Percentiles rank a stretch among this genome's conserved stretches.
Conservation (phyloP, 2,329 filamentous ascomycete genomes). For the Elsinoe batatas region DNA sequence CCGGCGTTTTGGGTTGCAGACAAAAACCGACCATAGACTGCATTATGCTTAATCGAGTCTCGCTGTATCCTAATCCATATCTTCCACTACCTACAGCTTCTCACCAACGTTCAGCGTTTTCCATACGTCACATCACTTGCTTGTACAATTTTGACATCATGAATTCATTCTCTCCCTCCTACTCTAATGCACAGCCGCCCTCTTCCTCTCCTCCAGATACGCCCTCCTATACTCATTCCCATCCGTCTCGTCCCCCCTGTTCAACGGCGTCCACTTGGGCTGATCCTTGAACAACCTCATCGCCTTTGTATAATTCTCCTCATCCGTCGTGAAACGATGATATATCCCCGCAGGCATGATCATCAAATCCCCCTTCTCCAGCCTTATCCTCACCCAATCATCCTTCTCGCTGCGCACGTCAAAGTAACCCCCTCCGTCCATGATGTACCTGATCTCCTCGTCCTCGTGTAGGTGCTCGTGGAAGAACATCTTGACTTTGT, state of each 20-base stretch:
- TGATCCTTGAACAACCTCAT: constrained; percentile 98
- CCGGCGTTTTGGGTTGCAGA: constrained; percentile 9
- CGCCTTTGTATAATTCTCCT: constrained; percentile 84
- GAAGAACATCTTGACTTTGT: constrained; percentile 91
- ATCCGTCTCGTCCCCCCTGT: constrained; percentile 69
- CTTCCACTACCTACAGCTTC: neutral
- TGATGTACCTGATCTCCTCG: constrained; percentile 93
- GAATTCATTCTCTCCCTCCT: neutral
- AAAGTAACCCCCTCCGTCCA: constrained; percentile 82
- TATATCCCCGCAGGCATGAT: constrained; percentile 93
- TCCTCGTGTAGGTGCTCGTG: constrained; percentile 94
- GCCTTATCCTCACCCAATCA: constrained; percentile 75
- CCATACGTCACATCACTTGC: too few relatives aligned
- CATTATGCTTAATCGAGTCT: constrained; percentile 10
- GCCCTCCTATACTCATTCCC: constrained; percentile 66
- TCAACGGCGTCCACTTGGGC: constrained; percentile 94
- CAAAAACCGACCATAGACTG: constrained; percentile 9
- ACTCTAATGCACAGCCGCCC: neutral
- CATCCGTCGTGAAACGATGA: constrained; percentile 92
- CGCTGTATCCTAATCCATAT: neutral
- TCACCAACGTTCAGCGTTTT: neutral
- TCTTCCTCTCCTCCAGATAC: constrained; percentile 49
- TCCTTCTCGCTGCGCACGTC: constrained; percentile 78
- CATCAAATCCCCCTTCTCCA: constrained; percentile 83
- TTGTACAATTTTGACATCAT: neutral